phyloP scores from a whole-genome alignment of 305 asterid species.

The Lippia alba region DNA sequence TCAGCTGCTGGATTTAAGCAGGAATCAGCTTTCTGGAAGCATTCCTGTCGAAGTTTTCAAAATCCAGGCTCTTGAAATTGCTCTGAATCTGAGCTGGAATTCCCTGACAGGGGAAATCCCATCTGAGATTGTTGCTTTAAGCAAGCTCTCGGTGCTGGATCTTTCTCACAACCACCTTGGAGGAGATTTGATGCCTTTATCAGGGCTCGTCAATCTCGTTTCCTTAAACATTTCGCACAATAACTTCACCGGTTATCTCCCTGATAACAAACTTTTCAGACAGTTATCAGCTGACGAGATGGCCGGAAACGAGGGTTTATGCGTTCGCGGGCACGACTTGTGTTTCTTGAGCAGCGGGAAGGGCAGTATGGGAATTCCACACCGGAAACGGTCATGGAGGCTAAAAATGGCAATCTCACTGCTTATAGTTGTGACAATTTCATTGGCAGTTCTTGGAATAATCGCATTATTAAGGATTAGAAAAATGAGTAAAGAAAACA shows the following conservation, averaged over 20 bases:
- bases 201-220: slow-evolving; percentile 74
- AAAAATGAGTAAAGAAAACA: slow-evolving; percentile 53
- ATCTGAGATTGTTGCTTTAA: slow-evolving; percentile 58
- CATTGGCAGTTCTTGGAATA: slow-evolving; percentile 63
- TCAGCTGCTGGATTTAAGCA: slow-evolving; percentile 81
- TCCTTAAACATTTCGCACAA: slow-evolving; percentile 77
- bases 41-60: slow-evolving; percentile 65
- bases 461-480: slow-evolving; percentile 61
- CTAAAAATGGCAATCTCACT: slow-evolving; percentile 66
- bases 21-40: slow-evolving; percentile 58
- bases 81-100: slow-evolving; percentile 84
- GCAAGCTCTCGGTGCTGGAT: slow-evolving; percentile 68
- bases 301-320: slow-evolving; percentile 70
- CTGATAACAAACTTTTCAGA: slow-evolving; percentile 77
- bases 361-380: slow-evolving; percentile 37
- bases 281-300: slow-evolving; percentile 66
- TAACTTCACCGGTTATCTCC: slow-evolving; percentile 82
- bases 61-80: slow-evolving; percentile 73
- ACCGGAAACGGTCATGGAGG: slow-evolving; percentile 55
- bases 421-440: slow-evolving; percentile 48
- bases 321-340: slow-evolving; percentile 62
- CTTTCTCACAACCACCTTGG: slow-evolving; percentile 73
- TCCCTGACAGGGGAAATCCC: slow-evolving; percentile 70
- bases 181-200: slow-evolving; percentile 72
- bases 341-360: slow-evolving; percentile 57